These are phyloP conservation scores for Epithele typhae DNA, from an alignment of 768 basidiomycete species.

Conservation along the genomic window DNA sequence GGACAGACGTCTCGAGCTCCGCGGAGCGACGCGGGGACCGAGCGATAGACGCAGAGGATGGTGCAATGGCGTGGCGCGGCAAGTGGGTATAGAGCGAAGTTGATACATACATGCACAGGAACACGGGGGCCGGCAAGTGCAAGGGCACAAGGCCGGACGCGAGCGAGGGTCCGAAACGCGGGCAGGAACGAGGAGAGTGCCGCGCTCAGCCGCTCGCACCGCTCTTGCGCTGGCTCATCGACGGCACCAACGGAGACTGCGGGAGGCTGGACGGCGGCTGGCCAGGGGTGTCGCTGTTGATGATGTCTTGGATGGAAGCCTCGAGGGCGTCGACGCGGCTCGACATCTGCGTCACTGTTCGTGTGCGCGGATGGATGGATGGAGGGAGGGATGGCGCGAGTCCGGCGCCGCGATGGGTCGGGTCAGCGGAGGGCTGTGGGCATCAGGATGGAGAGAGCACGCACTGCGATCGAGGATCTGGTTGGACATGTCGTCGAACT, in stretches of 20 bases:
- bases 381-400: no score
- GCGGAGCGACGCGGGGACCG: no score
- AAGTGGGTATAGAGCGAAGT: slow-evolving; percentile 11
- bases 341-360: slow-evolving; percentile 88
- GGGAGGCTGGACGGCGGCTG: slow-evolving; percentile 42
- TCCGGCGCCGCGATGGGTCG: no score
- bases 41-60: no score
- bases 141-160: no score
- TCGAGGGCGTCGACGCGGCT: slow-evolving; percentile 86
- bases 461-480: slow-evolving; percentile 83
- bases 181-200: no score
- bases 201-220: slow-evolving; percentile 5
- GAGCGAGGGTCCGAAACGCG: no score
- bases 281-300: slow-evolving; percentile 62
- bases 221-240: slow-evolving; percentile 16
- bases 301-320: slow-evolving; percentile 87
- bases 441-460: slow-evolving; percentile 25
- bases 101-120: no score
- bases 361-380: background rate
- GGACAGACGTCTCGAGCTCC: no score
- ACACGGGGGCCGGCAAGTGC: no score
- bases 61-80: background rate
- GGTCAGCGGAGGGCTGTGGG: background rate
- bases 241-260: slow-evolving; percentile 45
- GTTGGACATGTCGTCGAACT: slow-evolving; percentile 90